Evolutionary conservation across 768 basidiomycete genomes (phyloP).

Genomic region (Termitomyces sp.): DNA sequence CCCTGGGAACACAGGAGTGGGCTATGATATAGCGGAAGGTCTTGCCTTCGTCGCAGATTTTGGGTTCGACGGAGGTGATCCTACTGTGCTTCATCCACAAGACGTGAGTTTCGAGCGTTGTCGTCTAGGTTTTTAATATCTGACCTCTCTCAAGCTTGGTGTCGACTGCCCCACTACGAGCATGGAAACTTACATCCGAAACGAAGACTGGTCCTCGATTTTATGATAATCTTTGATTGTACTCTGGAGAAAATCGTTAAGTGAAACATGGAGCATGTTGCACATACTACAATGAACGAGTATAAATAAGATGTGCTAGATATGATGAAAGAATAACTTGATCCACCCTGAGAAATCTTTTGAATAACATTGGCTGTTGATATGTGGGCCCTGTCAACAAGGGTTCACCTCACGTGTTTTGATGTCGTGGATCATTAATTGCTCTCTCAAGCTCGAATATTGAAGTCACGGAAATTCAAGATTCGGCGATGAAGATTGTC

Average conservation of each 20-base stretch:
- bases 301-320: neutral
- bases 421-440: neutral
- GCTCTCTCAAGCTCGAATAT: neutral
- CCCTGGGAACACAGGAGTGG: neutral
- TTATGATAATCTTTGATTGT: neutral
- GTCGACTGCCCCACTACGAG: conserved; percentile 4
- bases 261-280: neutral
- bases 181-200: conserved; percentile 4
- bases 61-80: conserved; percentile 2
- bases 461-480: neutral
- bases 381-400: neutral
- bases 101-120: neutral
- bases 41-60: conserved; percentile 5
- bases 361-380: neutral
- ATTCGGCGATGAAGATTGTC: neutral
- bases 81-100: conserved; percentile 1
- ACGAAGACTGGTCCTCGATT: conserved; percentile 5
- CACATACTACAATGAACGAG: no score
- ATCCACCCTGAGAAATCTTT: neutral
- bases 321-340: neutral
- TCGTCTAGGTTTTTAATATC: neutral
- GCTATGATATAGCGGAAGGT: conserved; percentile 1
- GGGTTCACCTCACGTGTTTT: neutral
- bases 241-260: neutral
- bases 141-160: neutral